Base-by-base conservation (phyloP, 257 asterid genomes). In the Linaria vulgaris region DNA sequence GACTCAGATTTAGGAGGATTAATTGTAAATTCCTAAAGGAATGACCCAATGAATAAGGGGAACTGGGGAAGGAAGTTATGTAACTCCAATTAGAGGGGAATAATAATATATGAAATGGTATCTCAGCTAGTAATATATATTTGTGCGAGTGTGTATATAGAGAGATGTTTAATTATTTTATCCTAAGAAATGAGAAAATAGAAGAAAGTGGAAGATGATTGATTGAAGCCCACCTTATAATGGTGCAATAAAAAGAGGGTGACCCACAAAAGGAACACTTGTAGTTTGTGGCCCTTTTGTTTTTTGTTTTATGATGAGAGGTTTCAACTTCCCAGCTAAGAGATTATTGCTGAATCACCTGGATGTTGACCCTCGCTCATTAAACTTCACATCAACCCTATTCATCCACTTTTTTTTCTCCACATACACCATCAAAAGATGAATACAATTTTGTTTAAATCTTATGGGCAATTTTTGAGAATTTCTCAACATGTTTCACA, bases 201-300 rank as follows among this genome's bases (percentile, higher is more conserved):
- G 69, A 75, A 73, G 69, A 49, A 73, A 31, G 78, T 72, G 91
- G 76, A 63, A 74, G 78, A 80, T 75, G 85, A 80, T 80, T 80
- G 96, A 88, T 83, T 72, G 76, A 88, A 86, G 82, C 88, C 87
- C 95, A 84, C 87, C 80, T 78, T 74, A 71, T 84, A 80, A 80
- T 88, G 88, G 65, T 75, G 83, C 83, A 74, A 87, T 84, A 66
- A 82, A 77, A 57, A 68, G 6, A 20, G 54, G 45, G 27, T 78
- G 90, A 63, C 95, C 86, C 83, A 82, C 86, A 55, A 16, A 61
- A 47, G 38, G 12, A 68, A 72, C 77, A 73, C 66, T 37, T 27
- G n/a, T n/a, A n/a, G n/a, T n/a, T 15, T 56, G 53, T 63, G 69
- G 43, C 59, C 12, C 12, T 58, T 10, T 49, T 61, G 59, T 61